Evolutionary conservation across 2,329 filamentous ascomycete genomes (phyloP), one percentile per base, ranked within the genome.

Genomic region (Mycogone perniciosa): DNA sequence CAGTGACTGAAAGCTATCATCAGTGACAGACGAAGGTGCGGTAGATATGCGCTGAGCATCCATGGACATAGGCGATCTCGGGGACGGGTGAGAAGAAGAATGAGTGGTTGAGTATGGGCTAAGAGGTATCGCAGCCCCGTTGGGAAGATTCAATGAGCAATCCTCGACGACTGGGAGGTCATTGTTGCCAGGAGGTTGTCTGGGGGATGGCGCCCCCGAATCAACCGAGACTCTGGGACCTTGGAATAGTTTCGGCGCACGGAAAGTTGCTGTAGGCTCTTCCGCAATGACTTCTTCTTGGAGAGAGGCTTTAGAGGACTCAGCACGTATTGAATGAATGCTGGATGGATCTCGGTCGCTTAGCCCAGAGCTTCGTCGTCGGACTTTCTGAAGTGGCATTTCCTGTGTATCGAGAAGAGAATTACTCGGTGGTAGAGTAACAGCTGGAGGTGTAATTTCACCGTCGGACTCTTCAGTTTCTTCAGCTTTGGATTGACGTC

Each of bases 11-110:
- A 88, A 85, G 35, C 76, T 81, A 51, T 82, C 86, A 55, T 90
- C 87, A 1, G 81, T 79, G 40, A 85, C 73, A 0, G 86, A 90
- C 1, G 87, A 91, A 5, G 85, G 82, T 2, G 87, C 84, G 2
- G 87, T 90, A 5, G 86, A 88, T 30, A 89, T 79, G 20, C 85
- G 79, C 48, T 87, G 84, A 1, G 80, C 80, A 56, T 91, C 87
- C 50, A 88, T 83, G 4, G 81, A 84, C 67, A 87, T 73, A 52
- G 83, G 74, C 53, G 85, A 79, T 48, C 85, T 80, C 0, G 86
- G 87, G 5, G 86, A 89, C 1, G 86, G 78, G 26, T 59, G 52
- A 62, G 84, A 77, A 0, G 86, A 86, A 0, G 86, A 81, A 45
- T 80, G 76, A 46, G 79, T 77, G 54, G 81, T 79, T 38, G 86